Evolutionary conservation across 495 filamentous ascomycete species (phyloP).

Genomic region (Margaritispora aquatica): DNA sequence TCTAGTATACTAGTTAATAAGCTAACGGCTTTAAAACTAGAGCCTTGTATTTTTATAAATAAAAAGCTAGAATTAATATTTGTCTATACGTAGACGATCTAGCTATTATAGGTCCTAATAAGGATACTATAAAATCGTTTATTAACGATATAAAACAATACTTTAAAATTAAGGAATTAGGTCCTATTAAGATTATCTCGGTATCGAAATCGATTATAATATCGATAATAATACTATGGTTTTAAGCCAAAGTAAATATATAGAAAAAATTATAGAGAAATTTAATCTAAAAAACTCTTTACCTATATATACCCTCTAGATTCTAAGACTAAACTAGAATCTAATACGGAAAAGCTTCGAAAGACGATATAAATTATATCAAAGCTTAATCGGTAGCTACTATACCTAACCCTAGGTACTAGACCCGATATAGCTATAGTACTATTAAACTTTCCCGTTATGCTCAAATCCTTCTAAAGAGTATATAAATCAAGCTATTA

Average conservation of each 20-base stretch:
- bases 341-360: conserved; percentile 2
- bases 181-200: conserved; percentile 18
- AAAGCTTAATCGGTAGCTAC: conserved; percentile 14
- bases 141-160: conserved; percentile 9
- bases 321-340: conserved; percentile 10
- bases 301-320: conserved; percentile 13
- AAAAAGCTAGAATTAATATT: conserved; percentile 9
- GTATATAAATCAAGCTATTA: conserved; percentile 11
- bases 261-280: conserved; percentile 12
- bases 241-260: conserved; percentile 17
- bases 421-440: conserved; percentile 19
- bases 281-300: conserved; percentile 7
- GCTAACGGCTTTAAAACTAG: conserved; percentile 3
- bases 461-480: conserved; percentile 8
- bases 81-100: conserved; percentile 20
- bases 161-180: conserved; percentile 23
- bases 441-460: conserved; percentile 10
- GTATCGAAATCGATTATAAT: conserved; percentile 16
- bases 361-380: conserved; percentile 5
- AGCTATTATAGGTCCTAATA: conserved; percentile 10
- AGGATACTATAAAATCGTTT: conserved; percentile 11
- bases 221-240: conserved; percentile 2
- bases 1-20: conserved; percentile 6
- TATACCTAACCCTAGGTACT: conserved; percentile 18
- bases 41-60: conserved; percentile 12